A percentile compares a stretch with the other conserved stretches of the same genome.
Evolutionary conservation across 805 yeast genomes (phyloP).

Genomic region (Novakomyces olei): DNA sequence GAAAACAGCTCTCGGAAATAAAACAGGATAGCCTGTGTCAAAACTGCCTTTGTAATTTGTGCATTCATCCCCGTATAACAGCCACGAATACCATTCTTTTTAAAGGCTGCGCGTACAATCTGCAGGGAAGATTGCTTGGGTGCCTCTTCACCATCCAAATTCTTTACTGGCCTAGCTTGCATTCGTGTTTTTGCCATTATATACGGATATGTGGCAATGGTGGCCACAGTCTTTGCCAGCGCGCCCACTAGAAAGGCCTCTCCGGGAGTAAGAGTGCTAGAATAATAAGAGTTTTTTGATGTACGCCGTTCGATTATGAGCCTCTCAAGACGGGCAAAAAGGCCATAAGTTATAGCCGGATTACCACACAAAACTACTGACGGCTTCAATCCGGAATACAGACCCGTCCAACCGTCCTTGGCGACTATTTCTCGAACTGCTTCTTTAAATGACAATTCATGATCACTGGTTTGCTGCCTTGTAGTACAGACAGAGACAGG

Average conservation of each 20-base stretch:
- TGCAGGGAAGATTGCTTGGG: conserved; percentile 36
- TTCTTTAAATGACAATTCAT: too few species aligned
- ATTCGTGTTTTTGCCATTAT: conserved; percentile 68
- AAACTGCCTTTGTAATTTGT: conserved; percentile 56
- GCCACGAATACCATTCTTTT: conserved; percentile 39
- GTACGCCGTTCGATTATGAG: conserved; percentile 17
- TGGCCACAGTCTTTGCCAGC: conserved; percentile 59
- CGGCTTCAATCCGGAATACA: conserved; percentile 72
- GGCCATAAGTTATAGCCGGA: conserved; percentile 72
- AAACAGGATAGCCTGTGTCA: conserved; percentile 66
- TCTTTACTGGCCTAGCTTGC: conserved; percentile 24
- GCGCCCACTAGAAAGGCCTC: conserved; percentile 58
- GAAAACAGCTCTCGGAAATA: neutral
- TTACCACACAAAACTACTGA: conserved; percentile 55
- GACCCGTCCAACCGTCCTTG: conserved; percentile 46
- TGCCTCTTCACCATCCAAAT: conserved; percentile 18
- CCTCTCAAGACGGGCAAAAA: conserved; percentile 51
- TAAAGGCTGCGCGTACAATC: conserved; percentile 37
- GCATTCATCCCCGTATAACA: conserved; percentile 67
- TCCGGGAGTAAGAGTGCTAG: conserved; percentile 26
- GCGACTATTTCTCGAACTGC: conserved; percentile 30
- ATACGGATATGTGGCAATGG: conserved; percentile 61
- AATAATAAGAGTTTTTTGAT: conserved; percentile 9
- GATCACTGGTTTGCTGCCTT: conserved; percentile 23
- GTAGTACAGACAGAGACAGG: conserved; percentile 63